phyloP scores from a whole-genome alignment of 164 flowering plant species.

The Stephania cephalantha region DNA sequence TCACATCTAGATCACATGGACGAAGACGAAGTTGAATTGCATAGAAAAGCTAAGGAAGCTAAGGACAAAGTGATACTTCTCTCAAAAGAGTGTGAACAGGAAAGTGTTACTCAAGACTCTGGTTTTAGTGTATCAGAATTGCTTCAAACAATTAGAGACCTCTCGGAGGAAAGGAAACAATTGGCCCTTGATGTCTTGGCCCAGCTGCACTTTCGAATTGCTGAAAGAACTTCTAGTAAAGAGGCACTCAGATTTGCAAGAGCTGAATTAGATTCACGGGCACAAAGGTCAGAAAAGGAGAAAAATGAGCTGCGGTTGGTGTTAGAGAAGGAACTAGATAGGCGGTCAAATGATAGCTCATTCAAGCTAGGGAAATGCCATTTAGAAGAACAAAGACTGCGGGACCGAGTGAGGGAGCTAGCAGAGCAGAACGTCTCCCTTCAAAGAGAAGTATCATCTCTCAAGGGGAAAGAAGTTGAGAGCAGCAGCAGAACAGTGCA shows the following conservation, averaged over 20 bases:
- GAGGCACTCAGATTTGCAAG: conserved; percentile 45
- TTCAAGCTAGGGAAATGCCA: conserved; percentile 71
- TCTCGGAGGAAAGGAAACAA: conserved; percentile 45
- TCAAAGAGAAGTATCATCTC: conserved; percentile 74
- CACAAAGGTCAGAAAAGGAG: conserved; percentile 63
- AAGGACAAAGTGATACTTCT: conserved; percentile 50
- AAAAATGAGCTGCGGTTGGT: conserved; percentile 61
- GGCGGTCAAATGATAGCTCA: conserved; percentile 88
- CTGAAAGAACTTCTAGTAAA: conserved; percentile 48
- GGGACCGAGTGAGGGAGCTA: conserved; percentile 86
- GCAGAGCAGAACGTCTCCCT: conserved; percentile 93
- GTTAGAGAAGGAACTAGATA: conserved; percentile 80
- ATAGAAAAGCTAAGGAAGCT: conserved; percentile 49
- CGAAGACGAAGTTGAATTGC: conserved; percentile 42
- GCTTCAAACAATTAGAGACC: conserved; percentile 41
- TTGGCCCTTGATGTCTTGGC: conserved; percentile 67
- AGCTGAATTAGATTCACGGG: conserved; percentile 40
- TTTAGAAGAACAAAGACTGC: conserved; percentile 79
- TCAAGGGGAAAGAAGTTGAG: conserved; percentile 52
- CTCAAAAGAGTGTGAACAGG: conserved; percentile 56
- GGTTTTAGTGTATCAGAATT: conserved; percentile 37
- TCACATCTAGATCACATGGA: conserved; percentile 19
- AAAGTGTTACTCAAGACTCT: conserved; percentile 30
- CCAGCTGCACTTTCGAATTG: conserved; percentile 44
- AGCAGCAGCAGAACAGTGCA: conserved; percentile 28